Base-by-base conservation (phyloP, 2,329 filamentous ascomycete species). In the Penicillium brasilianum region DNA sequence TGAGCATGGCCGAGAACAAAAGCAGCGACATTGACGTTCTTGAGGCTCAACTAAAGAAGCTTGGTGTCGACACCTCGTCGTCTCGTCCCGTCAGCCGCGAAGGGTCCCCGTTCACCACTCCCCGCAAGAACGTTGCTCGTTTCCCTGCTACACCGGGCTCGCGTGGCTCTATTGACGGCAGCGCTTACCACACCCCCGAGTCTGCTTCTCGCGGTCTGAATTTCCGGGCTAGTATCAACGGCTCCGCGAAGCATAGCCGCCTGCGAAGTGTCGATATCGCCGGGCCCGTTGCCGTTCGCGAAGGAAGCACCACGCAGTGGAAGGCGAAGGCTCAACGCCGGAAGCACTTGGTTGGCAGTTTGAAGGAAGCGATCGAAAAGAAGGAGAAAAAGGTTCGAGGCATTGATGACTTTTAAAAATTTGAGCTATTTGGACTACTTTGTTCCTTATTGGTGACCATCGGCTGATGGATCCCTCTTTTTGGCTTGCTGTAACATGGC, bases 11-110 rank as follows among this genome's bases (percentile, higher is more conserved):
- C 0, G 92, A 98, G 81, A 92, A 92, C 79, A 91, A 92, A 74
- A 95, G 91, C 72, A 91, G 90, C 60, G 94, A 98, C 70, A 88
- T 99, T 55, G 92, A 97, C 74, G 87, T 97, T 7, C 84, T 98
- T 34, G 95, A 98, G 78, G 87, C 88, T 51, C 91, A 97, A 74
- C 87, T 99, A 80, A 88, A 90, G 61, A 91, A 88, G 73, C 78
- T 96, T 22, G 84, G 85, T 7, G 77, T 91, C 36, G 74, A 76
- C 52, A 65, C 69, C 16, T 62, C 70, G 4, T 58, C 64, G 4
- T 62, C 68, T 5, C 41, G 65, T 32, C 60, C 72, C 2, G 59
- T 55, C 18, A 76, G 71, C 59, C 76, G 73, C 25, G 77, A 78
- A 54, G 75, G 68, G 5, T 77, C 77, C 1, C 77, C 77, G 4